phyloP scores from a whole-genome alignment of 129 eudicot genomes.

The Helianthus tuberosus region DNA sequence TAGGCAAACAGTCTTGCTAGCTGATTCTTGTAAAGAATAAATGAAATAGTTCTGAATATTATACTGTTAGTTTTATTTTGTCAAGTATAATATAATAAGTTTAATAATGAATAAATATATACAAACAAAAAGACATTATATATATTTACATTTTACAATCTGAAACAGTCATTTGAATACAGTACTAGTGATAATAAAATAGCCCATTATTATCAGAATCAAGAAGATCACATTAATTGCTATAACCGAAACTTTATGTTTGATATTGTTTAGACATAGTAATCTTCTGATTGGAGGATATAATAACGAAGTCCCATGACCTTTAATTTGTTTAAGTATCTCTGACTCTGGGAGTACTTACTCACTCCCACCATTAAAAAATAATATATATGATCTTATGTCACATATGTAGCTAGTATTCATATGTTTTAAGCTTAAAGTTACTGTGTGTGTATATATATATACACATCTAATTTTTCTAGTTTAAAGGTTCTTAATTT shows the following conservation, averaged over 20 bases:
- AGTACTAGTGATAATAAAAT: neutral
- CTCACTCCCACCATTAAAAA: neutral
- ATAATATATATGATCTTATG: neutral
- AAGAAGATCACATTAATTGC: neutral
- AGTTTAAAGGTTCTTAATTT: too few relatives aligned
- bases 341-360: neutral
- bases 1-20: too few relatives aligned
- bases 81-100: neutral
- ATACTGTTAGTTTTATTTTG: neutral
- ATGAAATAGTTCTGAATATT: neutral
- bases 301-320: neutral
- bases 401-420: neutral
- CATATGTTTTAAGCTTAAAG: too few relatives aligned
- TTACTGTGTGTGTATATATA: too few relatives aligned
- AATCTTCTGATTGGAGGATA: conserved; percentile 24
- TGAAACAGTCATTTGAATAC: neutral
- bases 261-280: conserved; percentile 8
- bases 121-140: neutral
- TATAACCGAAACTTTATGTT: neutral
- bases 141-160: neutral
- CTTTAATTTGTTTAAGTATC: conserved; percentile 13
- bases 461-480: too few relatives aligned
- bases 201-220: neutral
- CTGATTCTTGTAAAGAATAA: conserved; percentile 9
- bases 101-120: neutral